A percentile compares a stretch with the other conserved stretches of the same genome.
Evolutionary conservation across 257 asterid species (phyloP).

Genomic region (Petunia axillaris): DNA sequence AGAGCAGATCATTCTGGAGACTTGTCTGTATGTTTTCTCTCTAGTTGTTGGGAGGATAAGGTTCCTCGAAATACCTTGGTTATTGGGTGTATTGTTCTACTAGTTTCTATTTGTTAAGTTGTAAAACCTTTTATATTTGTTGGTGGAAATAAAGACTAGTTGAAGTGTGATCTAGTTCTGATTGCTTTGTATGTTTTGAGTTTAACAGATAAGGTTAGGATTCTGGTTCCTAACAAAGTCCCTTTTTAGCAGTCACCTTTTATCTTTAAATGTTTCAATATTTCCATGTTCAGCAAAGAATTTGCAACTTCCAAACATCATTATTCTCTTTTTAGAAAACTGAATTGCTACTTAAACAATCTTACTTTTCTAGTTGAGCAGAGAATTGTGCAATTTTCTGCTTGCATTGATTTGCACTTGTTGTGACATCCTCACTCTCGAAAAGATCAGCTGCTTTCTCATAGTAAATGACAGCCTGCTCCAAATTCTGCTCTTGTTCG

Average conservation of each 20-base stretch:
- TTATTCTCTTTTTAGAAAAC: neutral
- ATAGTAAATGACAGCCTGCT: constrained; percentile 72
- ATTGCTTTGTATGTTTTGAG: too few relatives aligned
- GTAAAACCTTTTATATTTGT: too few relatives aligned
- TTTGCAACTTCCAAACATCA: constrained; percentile 2
- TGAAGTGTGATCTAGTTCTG: too few relatives aligned
- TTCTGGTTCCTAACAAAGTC: too few relatives aligned
- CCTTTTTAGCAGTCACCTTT: neutral
- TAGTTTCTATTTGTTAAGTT: too few relatives aligned
- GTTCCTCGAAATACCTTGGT: too few relatives aligned
- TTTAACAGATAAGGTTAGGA: too few relatives aligned
- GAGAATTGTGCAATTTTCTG: constrained; percentile 90
- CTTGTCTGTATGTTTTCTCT: too few relatives aligned
- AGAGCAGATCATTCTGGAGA: too few relatives aligned
- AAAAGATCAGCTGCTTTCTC: constrained; percentile 91
- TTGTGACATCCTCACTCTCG: constrained; percentile 76
- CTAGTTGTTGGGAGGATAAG: too few relatives aligned
- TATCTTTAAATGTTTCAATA: neutral
- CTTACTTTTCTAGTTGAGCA: constrained; percentile 86
- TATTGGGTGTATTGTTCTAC: too few relatives aligned
- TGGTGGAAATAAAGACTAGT: too few relatives aligned
- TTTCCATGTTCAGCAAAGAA: neutral
- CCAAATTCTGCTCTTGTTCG: constrained; percentile 84
- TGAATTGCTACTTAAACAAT: constrained; percentile 1
- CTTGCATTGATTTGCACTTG: constrained; percentile 90